Conservation (phyloP, 2,329 filamentous ascomycete genomes). For the Arthrobotrys pseudoclavata region DNA sequence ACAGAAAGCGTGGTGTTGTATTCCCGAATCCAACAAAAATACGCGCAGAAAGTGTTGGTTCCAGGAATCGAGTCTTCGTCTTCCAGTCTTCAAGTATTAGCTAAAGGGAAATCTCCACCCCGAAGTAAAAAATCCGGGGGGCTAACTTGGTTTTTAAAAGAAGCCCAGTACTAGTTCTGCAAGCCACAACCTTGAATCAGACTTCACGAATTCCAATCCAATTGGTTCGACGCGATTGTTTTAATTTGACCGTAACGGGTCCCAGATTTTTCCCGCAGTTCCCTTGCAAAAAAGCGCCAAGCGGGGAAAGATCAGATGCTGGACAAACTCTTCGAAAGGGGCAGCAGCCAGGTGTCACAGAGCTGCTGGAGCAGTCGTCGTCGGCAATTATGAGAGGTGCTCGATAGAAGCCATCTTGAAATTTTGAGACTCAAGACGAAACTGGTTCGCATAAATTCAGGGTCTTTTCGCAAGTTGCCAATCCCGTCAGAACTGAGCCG, state of each 20-base stretch:
- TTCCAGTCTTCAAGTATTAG: neutral
- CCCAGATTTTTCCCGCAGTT: constrained; percentile 42
- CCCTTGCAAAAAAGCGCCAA: constrained; percentile 21
- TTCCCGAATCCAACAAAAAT: neutral
- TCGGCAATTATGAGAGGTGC: neutral
- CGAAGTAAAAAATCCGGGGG: neutral
- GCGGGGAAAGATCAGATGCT: constrained; percentile 34
- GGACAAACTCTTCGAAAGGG: constrained; percentile 26
- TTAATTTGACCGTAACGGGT: constrained; percentile 32
- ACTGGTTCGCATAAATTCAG: constrained; percentile 10
- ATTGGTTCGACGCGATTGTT: constrained; percentile 41
- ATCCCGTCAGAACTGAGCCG: constrained; percentile 4
- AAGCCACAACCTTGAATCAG: constrained; percentile 20
- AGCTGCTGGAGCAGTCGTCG: constrained; percentile 1
- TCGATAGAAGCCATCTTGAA: neutral
- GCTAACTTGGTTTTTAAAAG: constrained; percentile 5
- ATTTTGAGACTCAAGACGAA: neutral
- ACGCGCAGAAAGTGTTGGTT: neutral
- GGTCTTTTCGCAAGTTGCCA: constrained; percentile 13
- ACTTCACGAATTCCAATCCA: constrained; percentile 17
- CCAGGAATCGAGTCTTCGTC: neutral
- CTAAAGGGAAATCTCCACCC: neutral
- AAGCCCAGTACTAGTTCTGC: neutral
- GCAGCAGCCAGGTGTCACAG: constrained; percentile 14
- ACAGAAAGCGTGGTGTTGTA: constrained; percentile 6